A percentile compares a stretch with the other conserved stretches of the same genome.
phyloP scores from a whole-genome alignment of 2,329 filamentous ascomycete species.

The Fusarium sp. region DNA sequence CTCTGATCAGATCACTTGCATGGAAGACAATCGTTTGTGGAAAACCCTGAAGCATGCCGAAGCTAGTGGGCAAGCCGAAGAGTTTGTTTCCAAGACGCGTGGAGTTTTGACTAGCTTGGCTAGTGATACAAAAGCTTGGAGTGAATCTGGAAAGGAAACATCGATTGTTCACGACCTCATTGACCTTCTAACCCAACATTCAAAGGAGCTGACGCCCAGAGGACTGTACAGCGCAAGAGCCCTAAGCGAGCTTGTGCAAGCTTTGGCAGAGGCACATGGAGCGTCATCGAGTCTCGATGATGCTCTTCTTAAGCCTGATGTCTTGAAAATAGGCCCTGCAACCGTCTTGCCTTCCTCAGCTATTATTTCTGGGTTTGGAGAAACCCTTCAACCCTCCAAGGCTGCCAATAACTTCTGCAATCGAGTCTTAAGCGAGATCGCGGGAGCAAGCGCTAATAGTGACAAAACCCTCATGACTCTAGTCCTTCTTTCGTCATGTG shows the following conservation, averaged over 20 bases:
- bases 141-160: slow-evolving; percentile 46
- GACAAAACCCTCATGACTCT: slow-evolving; percentile 60
- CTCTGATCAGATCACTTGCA: slow-evolving; percentile 62
- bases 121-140: slow-evolving; percentile 51
- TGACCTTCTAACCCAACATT: slow-evolving; percentile 55
- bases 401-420: slow-evolving; percentile 64
- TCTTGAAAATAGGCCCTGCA: slow-evolving; percentile 57
- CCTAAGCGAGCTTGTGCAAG: slow-evolving; percentile 60
- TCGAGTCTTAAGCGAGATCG: slow-evolving; percentile 67
- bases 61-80: slow-evolving; percentile 52
- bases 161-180: slow-evolving; percentile 56
- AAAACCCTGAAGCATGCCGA: slow-evolving; percentile 50
- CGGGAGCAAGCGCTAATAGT: slow-evolving; percentile 55
- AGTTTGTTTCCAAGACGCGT: slow-evolving; percentile 54
- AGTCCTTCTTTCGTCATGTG: slow-evolving; percentile 62
- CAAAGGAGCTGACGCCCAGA: slow-evolving; percentile 53
- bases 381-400: slow-evolving; percentile 59
- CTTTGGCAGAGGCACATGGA: slow-evolving; percentile 58
- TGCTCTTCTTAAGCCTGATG: slow-evolving; percentile 55
- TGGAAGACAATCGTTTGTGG: slow-evolving; percentile 59
- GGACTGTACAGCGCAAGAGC: slow-evolving; percentile 64
- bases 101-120: slow-evolving; percentile 50
- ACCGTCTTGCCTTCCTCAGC: slow-evolving; percentile 61
- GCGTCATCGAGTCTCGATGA: slow-evolving; percentile 57
- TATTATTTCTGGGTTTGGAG: slow-evolving; percentile 61